These are phyloP conservation scores for Mesostigma viride DNA, from an alignment of 139 green algal genomes.

Conservation along the genomic window DNA sequence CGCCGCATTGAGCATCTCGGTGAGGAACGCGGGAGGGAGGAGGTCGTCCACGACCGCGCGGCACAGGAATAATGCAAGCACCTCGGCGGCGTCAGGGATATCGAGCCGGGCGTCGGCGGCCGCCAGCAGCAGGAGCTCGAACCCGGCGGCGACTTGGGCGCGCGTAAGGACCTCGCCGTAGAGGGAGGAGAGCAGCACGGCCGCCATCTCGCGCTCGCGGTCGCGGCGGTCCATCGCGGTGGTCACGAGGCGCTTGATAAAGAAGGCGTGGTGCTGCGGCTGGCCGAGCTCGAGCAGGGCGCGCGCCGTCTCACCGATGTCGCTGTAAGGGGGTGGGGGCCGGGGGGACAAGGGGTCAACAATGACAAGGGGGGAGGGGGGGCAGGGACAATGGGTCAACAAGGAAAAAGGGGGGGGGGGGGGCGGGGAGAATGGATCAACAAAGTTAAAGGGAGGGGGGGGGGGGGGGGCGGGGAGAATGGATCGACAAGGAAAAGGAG, in stretches of 20 bases:
- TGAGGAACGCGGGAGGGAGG: constrained; percentile 72
- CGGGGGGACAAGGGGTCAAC: no score
- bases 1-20: no score
- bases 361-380: no score
- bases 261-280: constrained; percentile 18
- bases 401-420: no score
- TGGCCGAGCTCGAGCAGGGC: constrained; percentile 22
- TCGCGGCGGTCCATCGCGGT: constrained; percentile 62
- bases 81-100: constrained; percentile 62
- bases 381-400: no score
- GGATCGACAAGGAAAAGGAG: no score
- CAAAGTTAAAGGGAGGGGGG: no score
- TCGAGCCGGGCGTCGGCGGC: constrained; percentile 74
- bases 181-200: constrained; percentile 62
- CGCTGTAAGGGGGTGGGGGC: no score
- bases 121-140: constrained; percentile 32
- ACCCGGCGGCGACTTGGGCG: constrained; percentile 28
- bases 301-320: constrained; percentile 18
- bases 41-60: constrained; percentile 84
- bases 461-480: no score
- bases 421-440: no score
- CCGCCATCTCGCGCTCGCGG: constrained; percentile 81
- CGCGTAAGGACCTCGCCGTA: constrained; percentile 59
- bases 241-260: constrained; percentile 38
- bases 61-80: constrained; percentile 69